phyloP scores from a whole-genome alignment of 1,284 basidiomycete species.

The Pisolithus thermaeus region DNA sequence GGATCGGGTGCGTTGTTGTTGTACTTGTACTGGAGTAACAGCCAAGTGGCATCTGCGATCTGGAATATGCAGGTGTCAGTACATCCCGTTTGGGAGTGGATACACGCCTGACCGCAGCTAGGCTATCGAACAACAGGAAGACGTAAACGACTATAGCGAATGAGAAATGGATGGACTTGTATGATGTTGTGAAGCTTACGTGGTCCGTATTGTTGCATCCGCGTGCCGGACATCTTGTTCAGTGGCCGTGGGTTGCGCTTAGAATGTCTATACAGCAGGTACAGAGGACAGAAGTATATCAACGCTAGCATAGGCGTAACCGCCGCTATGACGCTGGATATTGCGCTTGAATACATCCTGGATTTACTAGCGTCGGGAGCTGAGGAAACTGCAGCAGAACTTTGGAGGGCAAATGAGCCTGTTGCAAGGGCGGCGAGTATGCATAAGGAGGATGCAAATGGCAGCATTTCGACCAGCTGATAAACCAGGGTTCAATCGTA shows the following conservation, averaged over 20 bases:
- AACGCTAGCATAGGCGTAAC: slow-evolving; percentile 42
- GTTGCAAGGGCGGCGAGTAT: slow-evolving; percentile 30
- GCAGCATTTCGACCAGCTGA: slow-evolving; percentile 33
- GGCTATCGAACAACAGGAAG: slow-evolving; percentile 42
- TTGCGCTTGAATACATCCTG: slow-evolving; percentile 33
- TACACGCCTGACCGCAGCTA: slow-evolving; percentile 37
- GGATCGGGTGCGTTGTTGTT: slow-evolving; percentile 43
- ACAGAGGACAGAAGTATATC: slow-evolving; percentile 43
- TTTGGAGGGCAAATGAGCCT: slow-evolving; percentile 28
- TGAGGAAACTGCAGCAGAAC: slow-evolving; percentile 8
- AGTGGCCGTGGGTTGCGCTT: slow-evolving; percentile 39
- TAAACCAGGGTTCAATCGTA: slow-evolving; percentile 11
- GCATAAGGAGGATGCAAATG: slow-evolving; percentile 29
- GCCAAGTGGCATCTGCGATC: slow-evolving; percentile 50
- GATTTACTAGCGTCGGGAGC: slow-evolving; percentile 22
- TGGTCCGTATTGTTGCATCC: slow-evolving; percentile 44
- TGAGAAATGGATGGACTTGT: slow-evolving; percentile 14
- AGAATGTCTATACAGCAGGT: slow-evolving; percentile 41
- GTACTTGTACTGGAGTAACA: slow-evolving; percentile 47
- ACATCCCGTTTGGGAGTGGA: background rate
- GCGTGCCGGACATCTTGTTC: slow-evolving; percentile 42
- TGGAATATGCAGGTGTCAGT: slow-evolving; percentile 19
- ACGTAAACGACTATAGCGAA: slow-evolving; percentile 38
- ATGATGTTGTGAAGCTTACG: slow-evolving; percentile 29
- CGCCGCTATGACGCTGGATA: slow-evolving; percentile 41